Base-by-base conservation (phyloP, 1,284 basidiomycete genomes). In the Ustilago nuda region DNA sequence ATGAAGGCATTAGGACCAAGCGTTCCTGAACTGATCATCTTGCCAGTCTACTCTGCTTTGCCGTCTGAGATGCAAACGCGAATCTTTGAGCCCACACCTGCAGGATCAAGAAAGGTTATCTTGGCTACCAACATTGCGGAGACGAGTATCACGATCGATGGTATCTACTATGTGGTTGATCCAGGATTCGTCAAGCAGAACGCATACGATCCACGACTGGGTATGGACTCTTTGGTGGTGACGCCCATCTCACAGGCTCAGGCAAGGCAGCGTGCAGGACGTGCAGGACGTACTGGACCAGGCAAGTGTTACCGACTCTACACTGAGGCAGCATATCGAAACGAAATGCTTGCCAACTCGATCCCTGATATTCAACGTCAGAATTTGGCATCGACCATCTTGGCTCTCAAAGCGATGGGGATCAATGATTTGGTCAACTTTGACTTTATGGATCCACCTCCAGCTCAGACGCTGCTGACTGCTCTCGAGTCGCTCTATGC, bases 171-270 rank as follows among this genome's bases (percentile, higher is more conserved):
- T 82, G 96, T 99, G 46, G 79, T 98, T 78, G 97, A 99, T 85
- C 96, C 97, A 2, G 97, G 97, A 9, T 99, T 99, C 87, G 93
- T 95, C 39, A 99, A 99, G 87, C 97, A 99, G 87, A 99, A 98
- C 84, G 96, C 95, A 1, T 99, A 98, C 86, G 96, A 99, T 86
- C 95, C 97, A 23, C 90, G 94, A 57, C 88, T 99, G 70, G 97
- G 96, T 79, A 99, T 99, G 96, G 97, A 99, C 87, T 97, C 94
- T 19, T 90, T 99, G 65, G 93, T 98, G 52, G 97, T 99, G 48
- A 98, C 96, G 54, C 97, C 97, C 50, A 99, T 99, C 81, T 98
- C 96, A 13, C 96, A 99, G 88, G 95, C 97, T 5, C 95, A 98
- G 86, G 96, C 97, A 1, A 91, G 94, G 46, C 97, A 99, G 85